Percentiles rank a stretch among this genome's conserved stretches.
phyloP scores from a whole-genome alignment of 176 grass and related monocot genomes.

The Bonia amplexicaulis region DNA sequence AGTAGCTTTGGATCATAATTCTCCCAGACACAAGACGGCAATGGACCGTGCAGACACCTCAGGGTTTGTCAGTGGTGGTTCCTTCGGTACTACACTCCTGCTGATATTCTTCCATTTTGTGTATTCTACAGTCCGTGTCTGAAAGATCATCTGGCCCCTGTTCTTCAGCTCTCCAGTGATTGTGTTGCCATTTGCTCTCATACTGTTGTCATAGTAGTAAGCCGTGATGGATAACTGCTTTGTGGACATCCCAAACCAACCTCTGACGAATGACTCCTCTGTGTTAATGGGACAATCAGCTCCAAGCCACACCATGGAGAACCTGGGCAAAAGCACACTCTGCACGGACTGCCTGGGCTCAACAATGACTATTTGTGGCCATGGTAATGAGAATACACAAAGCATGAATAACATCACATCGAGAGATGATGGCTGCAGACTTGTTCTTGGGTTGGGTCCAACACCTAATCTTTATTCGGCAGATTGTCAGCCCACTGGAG shows the following conservation, averaged over 20 bases:
- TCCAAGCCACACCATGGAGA: slow-evolving; percentile 33
- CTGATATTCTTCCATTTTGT: slow-evolving; percentile 58
- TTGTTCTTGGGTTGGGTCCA: slow-evolving; percentile 79
- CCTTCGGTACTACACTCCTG: slow-evolving; percentile 38
- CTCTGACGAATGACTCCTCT: slow-evolving; percentile 25
- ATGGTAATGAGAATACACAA: slow-evolving; percentile 13
- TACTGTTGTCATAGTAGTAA: not conserved
- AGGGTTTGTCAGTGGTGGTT: slow-evolving; percentile 63
- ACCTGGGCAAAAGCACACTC: slow-evolving; percentile 34
- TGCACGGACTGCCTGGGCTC: slow-evolving; percentile 35
- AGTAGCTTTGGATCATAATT: slow-evolving; percentile 30
- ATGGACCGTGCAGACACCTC: slow-evolving; percentile 68
- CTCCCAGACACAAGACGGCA: not conserved
- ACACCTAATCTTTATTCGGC: slow-evolving; percentile 62
- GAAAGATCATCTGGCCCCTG: slow-evolving; percentile 14
- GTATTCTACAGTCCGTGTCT: slow-evolving; percentile 25
- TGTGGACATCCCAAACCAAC: slow-evolving; percentile 17
- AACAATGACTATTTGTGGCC: slow-evolving; percentile 20
- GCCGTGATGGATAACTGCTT: slow-evolving; percentile 30
- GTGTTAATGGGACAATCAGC: slow-evolving; percentile 17
- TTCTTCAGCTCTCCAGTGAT: slow-evolving; percentile 16
- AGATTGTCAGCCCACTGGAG: slow-evolving; percentile 11
- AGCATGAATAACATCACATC: slow-evolving; percentile 20
- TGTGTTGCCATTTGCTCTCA: not conserved
- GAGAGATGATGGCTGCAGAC: slow-evolving; percentile 56